These are phyloP conservation scores for Glycyrrhiza uralensis DNA, from an alignment of 306 rosid species.

Conservation along the genomic window DNA sequence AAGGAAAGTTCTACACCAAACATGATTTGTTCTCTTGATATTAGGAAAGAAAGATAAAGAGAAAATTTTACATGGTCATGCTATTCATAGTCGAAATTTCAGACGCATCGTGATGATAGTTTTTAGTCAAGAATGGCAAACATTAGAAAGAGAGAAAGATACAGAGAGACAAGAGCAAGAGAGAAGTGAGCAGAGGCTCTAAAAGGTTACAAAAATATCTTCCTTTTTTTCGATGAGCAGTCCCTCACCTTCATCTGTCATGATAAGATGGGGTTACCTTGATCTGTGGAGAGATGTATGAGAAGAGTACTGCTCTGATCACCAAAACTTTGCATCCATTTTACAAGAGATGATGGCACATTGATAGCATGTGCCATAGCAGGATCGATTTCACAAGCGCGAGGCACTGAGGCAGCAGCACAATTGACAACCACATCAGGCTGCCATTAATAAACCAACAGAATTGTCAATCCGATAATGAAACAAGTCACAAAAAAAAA, in stretches of 20 bases:
- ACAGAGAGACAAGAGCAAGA: background rate
- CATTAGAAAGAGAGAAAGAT: background rate
- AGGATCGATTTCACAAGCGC: conserved; percentile 76
- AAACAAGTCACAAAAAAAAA: background rate
- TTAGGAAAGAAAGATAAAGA: background rate
- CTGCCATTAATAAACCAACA: conserved; percentile 45
- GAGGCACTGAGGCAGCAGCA: conserved; percentile 88
- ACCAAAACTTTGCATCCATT: conserved; percentile 66
- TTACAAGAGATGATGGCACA: conserved; percentile 75
- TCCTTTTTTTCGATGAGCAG: background rate
- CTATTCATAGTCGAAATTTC: background rate
- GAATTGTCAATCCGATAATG: conserved; percentile 26
- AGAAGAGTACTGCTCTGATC: conserved; percentile 47
- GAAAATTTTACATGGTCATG: background rate
- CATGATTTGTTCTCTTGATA: background rate
- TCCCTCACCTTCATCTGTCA: conserved; percentile 2
- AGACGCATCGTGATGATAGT: background rate
- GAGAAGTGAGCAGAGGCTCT: background rate
- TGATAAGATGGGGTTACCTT: conserved; percentile 47
- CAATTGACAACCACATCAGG: conserved; percentile 89
- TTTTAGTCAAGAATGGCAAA: background rate
- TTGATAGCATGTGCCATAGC: conserved; percentile 71
- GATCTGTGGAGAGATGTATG: conserved; percentile 90
- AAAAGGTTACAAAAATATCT: background rate
- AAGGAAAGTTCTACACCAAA: background rate